A percentile compares a stretch with the other conserved stretches of the same genome.
These are phyloP conservation scores for Xylaria grammica DNA, from an alignment of 495 filamentous ascomycete genomes.

Conservation along the genomic window DNA sequence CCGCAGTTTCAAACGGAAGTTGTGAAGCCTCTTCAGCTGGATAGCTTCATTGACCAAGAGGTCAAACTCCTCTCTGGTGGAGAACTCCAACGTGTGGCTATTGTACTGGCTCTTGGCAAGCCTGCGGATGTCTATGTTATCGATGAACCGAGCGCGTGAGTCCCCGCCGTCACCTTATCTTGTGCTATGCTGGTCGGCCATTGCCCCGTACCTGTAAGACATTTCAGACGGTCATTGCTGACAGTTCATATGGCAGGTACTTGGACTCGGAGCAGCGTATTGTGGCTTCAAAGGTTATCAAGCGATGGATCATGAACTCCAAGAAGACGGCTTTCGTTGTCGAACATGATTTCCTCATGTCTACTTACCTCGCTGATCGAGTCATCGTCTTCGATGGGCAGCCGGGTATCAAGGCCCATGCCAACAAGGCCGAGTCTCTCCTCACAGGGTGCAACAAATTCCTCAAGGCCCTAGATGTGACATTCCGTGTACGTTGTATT, in stretches of 20 bases:
- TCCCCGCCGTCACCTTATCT: no score
- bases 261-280: constrained; percentile 68
- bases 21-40: no score
- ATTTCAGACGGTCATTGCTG: no score
- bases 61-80: no score
- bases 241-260: no score
- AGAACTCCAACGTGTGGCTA: no score
- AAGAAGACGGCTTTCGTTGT: constrained; percentile 99
- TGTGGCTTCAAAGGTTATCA: constrained; percentile 93
- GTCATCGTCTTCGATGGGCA: constrained; percentile 98
- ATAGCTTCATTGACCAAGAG: no score
- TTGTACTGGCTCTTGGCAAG: no score
- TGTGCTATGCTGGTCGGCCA: no score
- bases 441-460: constrained; percentile 97
- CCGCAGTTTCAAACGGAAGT: no score
- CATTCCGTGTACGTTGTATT: constrained; percentile 66
- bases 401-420: constrained; percentile 83
- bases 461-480: constrained; percentile 92
- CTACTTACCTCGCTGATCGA: constrained; percentile 93
- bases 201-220: no score
- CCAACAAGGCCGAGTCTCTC: constrained; percentile 87
- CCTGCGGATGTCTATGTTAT: no score
- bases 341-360: constrained; percentile 99
- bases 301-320: constrained; percentile 76
- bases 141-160: neutral